These are phyloP conservation scores for Rhizopus microsporus DNA, from an alignment of 371 early-diverging fungal genomes.

Conservation along the genomic window DNA sequence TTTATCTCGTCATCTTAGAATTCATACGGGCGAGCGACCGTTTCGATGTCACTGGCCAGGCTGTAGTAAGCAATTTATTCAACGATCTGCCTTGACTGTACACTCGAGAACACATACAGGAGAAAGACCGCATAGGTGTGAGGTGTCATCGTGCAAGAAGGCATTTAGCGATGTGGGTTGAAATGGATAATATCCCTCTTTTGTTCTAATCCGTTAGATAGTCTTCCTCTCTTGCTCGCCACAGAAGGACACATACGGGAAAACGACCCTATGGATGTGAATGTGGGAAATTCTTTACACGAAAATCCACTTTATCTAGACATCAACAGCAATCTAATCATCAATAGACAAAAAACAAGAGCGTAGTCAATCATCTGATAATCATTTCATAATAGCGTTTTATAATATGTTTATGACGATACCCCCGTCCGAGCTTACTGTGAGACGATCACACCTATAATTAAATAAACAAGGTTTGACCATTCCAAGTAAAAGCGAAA, in stretches of 20 bases:
- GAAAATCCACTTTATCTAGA: slow-evolving; percentile 68
- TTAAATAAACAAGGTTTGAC: no score
- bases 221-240: slow-evolving; percentile 51
- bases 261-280: slow-evolving; percentile 45
- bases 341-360: no score
- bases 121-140: slow-evolving; percentile 76
- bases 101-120: slow-evolving; percentile 82
- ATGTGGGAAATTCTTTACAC: slow-evolving; percentile 64
- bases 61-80: slow-evolving; percentile 78
- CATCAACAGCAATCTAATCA: slow-evolving; percentile 48
- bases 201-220: slow-evolving; percentile 5
- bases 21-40: slow-evolving; percentile 78
- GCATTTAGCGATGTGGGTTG: slow-evolving; percentile 56
- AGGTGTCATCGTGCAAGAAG: slow-evolving; percentile 55
- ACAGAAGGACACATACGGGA: slow-evolving; percentile 51
- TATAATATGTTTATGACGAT: no score
- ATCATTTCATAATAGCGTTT: no score
- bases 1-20: slow-evolving; percentile 71
- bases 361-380: no score
- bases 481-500: no score
- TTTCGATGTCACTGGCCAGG: slow-evolving; percentile 64
- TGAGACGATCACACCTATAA: no score
- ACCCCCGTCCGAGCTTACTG: no score
- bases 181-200: background rate
- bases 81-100: slow-evolving; percentile 78